Conservation (phyloP, 1,139 yeast genomes). For the Taphrina pruni region DNA sequence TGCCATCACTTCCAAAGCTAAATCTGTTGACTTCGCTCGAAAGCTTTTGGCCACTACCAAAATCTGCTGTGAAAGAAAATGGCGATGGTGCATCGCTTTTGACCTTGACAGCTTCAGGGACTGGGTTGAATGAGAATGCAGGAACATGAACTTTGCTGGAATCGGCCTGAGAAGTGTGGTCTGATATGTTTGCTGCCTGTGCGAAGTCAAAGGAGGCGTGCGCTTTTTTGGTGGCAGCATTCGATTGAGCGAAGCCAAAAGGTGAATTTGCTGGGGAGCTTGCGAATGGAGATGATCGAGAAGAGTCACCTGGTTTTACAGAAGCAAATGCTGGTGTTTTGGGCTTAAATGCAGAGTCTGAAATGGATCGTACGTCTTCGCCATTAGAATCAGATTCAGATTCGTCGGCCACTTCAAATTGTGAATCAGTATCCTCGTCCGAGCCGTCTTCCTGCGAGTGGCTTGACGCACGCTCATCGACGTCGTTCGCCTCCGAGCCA, state of each 20-base stretch:
- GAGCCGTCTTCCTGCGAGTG: not conserved
- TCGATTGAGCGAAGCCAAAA: not conserved
- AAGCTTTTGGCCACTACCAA: not conserved
- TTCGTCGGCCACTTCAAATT: not conserved
- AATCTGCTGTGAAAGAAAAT: not conserved
- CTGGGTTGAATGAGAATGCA: not conserved
- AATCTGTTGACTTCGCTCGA: too few relatives aligned
- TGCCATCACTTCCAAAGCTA: too few relatives aligned
- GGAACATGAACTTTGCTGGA: not conserved
- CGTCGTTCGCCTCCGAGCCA: not conserved
- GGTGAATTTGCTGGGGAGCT: not conserved
- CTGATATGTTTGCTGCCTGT: constrained; percentile 8
- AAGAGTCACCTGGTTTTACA: not conserved
- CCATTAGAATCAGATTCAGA: not conserved
- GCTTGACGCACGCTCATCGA: not conserved
- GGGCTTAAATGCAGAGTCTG: constrained; percentile 12
- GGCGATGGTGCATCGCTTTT: not conserved
- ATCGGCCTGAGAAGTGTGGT: not conserved
- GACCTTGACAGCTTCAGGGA: not conserved
- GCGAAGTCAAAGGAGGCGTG: not conserved
- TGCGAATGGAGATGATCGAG: constrained; percentile 8
- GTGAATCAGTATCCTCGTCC: not conserved
- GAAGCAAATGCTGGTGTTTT: constrained; percentile 30
- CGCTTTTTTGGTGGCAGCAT: not conserved
- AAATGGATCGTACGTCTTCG: not conserved